phyloP scores from a whole-genome alignment of 2,329 filamentous ascomycete genomes.

The Aspergillus terreus region DNA sequence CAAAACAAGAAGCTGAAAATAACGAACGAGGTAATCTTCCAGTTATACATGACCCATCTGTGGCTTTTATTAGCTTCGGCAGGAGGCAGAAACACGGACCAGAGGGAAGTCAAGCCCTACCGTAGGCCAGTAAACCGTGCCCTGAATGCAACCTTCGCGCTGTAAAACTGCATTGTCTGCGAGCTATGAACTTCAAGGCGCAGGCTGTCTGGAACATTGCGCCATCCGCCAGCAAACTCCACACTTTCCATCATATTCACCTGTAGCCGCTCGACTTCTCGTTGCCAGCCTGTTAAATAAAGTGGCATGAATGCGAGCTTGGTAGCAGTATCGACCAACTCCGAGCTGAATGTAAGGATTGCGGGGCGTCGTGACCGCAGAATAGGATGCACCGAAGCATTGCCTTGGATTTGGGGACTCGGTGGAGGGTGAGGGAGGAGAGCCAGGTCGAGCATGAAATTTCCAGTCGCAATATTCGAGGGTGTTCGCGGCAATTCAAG shows the following conservation, averaged over 20 bases:
- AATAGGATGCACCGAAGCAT: conserved; percentile 43
- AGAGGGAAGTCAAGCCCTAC: conserved; percentile 27
- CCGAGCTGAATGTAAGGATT: conserved; percentile 75
- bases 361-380: conserved; percentile 68
- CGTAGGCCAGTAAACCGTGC: conserved; percentile 72
- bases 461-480: conserved; percentile 71
- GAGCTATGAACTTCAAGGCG: conserved; percentile 68
- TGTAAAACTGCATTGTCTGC: conserved; percentile 72
- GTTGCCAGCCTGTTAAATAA: conserved; percentile 63
- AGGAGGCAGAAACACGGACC: too few species aligned
- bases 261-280: conserved; percentile 61
- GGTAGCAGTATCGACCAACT: conserved; percentile 59
- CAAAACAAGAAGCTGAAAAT: conserved; percentile 72
- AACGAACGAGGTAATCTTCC: conserved; percentile 66
- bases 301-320: conserved; percentile 63
- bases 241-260: conserved; percentile 72
- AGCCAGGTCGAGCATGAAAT: conserved; percentile 88
- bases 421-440: conserved; percentile 54
- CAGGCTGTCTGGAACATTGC: conserved; percentile 51
- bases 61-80: conserved; percentile 14
- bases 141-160: conserved; percentile 62
- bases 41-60: conserved; percentile 82
- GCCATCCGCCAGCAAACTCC: conserved; percentile 56
- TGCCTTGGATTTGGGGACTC: conserved; percentile 24
- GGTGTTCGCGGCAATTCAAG: conserved; percentile 75